Evolutionary conservation across 2,329 filamentous ascomycete species (phyloP).

Genomic region (Xylaria sp.): DNA sequence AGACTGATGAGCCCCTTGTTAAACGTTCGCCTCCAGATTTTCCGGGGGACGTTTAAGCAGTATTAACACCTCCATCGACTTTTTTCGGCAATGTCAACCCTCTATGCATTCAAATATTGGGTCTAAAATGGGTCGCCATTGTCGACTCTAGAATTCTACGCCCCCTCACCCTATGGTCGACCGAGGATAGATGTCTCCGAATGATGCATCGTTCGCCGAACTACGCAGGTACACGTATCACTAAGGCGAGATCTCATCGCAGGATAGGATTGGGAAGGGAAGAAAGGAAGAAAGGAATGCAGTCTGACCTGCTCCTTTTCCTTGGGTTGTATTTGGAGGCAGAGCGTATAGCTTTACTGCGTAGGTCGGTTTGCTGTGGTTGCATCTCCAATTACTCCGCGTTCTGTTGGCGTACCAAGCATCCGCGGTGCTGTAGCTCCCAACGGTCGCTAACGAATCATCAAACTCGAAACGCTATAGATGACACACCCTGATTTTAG

Average conservation of each 20-base stretch:
- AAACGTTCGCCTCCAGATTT: not conserved
- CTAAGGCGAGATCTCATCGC: conserved; percentile 7
- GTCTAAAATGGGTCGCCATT: not conserved
- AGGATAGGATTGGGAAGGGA: not conserved
- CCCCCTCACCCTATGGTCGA: not conserved
- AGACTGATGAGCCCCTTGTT: conserved; percentile 1
- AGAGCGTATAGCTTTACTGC: conserved; percentile 11
- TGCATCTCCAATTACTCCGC: conserved; percentile 23
- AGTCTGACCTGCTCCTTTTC: not conserved
- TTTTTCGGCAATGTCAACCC: not conserved
- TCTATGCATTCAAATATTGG: conserved; percentile 8
- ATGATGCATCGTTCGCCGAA: conserved; percentile 18
- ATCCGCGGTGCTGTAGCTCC: not conserved
- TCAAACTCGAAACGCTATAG: conserved; percentile 7
- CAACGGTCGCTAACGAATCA: conserved; percentile 4
- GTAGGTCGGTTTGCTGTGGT: not conserved
- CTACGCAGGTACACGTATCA: conserved; percentile 21
- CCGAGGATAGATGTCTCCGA: not conserved
- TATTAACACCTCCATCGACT: not conserved
- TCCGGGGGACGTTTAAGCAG: conserved; percentile 3
- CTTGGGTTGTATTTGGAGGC: conserved; percentile 6
- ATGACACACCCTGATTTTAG: conserved; percentile 8
- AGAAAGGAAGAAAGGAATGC: not conserved
- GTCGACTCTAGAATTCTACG: not conserved
- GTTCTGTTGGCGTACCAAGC: conserved; percentile 9